Evolutionary conservation across 2,329 filamentous ascomycete genomes (phyloP).

Genomic region (Aspergillus sp.): DNA sequence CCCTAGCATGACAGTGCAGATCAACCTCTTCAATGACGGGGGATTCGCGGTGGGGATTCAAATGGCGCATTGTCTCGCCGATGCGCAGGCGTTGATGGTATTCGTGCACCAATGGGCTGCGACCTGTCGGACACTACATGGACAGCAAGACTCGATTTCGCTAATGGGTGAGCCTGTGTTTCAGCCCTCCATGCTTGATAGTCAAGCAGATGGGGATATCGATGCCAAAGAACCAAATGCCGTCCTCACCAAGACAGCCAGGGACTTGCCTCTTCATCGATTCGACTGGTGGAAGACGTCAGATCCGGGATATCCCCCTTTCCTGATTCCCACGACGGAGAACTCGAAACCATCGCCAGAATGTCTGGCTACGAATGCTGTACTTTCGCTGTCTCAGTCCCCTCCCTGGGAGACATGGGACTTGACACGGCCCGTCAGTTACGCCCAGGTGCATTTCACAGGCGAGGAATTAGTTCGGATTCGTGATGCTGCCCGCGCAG

Average conservation of each 20-base stretch:
- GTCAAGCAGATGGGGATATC: constrained; percentile 18
- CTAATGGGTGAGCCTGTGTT: constrained; percentile 29
- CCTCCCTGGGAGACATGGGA: constrained; percentile 42
- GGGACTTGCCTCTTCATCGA: constrained; percentile 39
- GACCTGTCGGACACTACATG: constrained; percentile 14
- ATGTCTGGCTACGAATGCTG: constrained; percentile 13
- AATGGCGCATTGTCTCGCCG: constrained; percentile 42
- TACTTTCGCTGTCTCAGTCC: constrained; percentile 29
- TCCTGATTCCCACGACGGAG: background rate
- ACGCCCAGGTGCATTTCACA: constrained; percentile 35
- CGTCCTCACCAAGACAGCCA: constrained; percentile 19
- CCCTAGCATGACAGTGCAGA: constrained; percentile 32
- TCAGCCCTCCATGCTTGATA: constrained; percentile 37
- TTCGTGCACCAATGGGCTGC: constrained; percentile 43
- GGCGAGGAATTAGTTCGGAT: constrained; percentile 30
- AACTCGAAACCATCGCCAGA: constrained; percentile 6
- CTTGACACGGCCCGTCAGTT: constrained; percentile 22
- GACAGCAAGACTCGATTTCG: background rate
- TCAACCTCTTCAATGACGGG: constrained; percentile 38
- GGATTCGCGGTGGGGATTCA: constrained; percentile 40
- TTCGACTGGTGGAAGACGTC: constrained; percentile 44
- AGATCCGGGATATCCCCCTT: constrained; percentile 6
- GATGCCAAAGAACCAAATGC: constrained; percentile 15
- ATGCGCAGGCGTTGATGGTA: constrained; percentile 39
- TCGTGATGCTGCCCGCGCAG: constrained; percentile 16